phyloP scores from a whole-genome alignment of 192 early-diverging fungal genomes.

The Gaertneriomyces semiglobifer region DNA sequence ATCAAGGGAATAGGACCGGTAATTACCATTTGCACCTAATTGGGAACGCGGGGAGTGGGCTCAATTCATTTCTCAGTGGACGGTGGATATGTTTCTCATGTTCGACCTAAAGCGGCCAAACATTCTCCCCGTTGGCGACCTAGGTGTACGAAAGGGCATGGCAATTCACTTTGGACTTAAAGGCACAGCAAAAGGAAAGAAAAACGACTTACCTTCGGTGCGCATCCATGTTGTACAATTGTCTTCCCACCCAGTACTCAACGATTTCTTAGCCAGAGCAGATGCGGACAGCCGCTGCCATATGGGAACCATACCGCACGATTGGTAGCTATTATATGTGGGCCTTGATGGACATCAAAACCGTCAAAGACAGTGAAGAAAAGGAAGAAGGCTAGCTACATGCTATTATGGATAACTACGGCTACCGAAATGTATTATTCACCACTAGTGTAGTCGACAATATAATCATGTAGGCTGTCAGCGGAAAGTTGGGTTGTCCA shows the following conservation, averaged over 20 bases:
- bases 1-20: constrained; percentile 69
- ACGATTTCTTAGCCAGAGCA: constrained; percentile 33
- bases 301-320: constrained; percentile 65
- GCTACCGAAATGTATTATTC: background rate
- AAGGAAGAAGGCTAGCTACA: background rate
- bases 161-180: constrained; percentile 58
- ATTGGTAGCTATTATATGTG: constrained; percentile 70
- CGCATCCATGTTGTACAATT: background rate
- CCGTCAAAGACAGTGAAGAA: constrained; percentile 14
- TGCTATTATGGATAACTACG: background rate
- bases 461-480: constrained; percentile 39
- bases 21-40: constrained; percentile 13
- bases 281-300: constrained; percentile 51
- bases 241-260: background rate
- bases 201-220: constrained; percentile 33
- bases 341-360: constrained; percentile 29
- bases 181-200: constrained; percentile 43
- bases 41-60: too few relatives aligned
- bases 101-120: constrained; percentile 68
- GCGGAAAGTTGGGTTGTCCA: constrained; percentile 42
- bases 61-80: too few relatives aligned
- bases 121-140: constrained; percentile 64
- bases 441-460: constrained; percentile 13
- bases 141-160: constrained; percentile 65
- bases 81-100: constrained; percentile 73